These are phyloP conservation scores for Crassisporium funariophilum DNA, from an alignment of 768 basidiomycete genomes.

Conservation along the genomic window DNA sequence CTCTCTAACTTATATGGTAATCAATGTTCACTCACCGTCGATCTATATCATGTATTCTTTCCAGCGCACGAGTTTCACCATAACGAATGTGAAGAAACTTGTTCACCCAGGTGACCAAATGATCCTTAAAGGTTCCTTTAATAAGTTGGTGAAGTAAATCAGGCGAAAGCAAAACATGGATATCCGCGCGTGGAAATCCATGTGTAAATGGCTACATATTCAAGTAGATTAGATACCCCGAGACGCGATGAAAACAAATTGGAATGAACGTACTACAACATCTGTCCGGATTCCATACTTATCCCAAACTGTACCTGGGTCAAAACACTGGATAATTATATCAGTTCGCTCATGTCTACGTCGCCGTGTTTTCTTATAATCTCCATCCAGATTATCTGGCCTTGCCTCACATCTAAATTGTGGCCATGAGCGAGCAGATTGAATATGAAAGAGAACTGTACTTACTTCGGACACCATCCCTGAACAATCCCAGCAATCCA, in stretches of 20 bases:
- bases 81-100: slow-evolving; percentile 30
- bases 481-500: slow-evolving; percentile 27
- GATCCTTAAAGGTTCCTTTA: no score
- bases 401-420: slow-evolving; percentile 24
- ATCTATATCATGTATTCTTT: slow-evolving; percentile 41
- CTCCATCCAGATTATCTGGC: slow-evolving; percentile 20
- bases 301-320: slow-evolving; percentile 32
- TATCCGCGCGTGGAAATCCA: slow-evolving; percentile 36
- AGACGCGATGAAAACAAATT: neutral
- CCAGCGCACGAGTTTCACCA: slow-evolving; percentile 18
- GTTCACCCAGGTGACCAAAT: slow-evolving; percentile 34
- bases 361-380: slow-evolving; percentile 11
- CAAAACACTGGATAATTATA: slow-evolving; percentile 24
- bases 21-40: slow-evolving; percentile 24
- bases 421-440: slow-evolving; percentile 1
- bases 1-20: neutral
- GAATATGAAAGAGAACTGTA: neutral
- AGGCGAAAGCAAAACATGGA: slow-evolving; percentile 33
- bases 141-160: slow-evolving; percentile 43
- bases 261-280: slow-evolving; percentile 33
- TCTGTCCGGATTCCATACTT: slow-evolving; percentile 34
- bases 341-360: slow-evolving; percentile 25
- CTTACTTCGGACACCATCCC: slow-evolving; percentile 25
- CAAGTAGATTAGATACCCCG: neutral
- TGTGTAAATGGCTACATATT: slow-evolving; percentile 32